Base-by-base conservation (phyloP, 2,329 filamentous ascomycete genomes). In the Aspergillus eucalypticola region DNA sequence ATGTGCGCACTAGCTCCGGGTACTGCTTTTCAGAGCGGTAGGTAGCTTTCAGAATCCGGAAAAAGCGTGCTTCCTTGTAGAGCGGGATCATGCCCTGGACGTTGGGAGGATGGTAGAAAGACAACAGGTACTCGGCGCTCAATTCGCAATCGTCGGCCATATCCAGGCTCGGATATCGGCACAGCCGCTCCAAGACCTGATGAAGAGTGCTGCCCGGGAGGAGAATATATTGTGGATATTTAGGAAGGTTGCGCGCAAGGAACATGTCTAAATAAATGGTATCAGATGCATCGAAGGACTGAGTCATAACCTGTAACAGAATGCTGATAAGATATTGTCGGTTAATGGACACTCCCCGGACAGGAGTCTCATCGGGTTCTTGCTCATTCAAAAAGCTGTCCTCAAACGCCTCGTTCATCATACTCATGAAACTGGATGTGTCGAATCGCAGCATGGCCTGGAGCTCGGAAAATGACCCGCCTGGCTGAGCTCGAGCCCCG, bases 261-360 rank as follows among this genome's bases (percentile, higher is more conserved):
- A 99, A 99, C 92, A 99, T 99, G 76, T 99, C 92, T 48, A 99
- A 84, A 75, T 96, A 99, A 58, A 99, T 91, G 11, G 90, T 93
- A 71, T 98, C 92, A 62, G 90, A 86, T 0, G 88, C 77, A 0
- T 87, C 85, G 75, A 96, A 98, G 50, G 84, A 81, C 0, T 86
- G 79, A 10, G 88, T 90, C 91, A 99, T 96, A 27, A 97, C 89
- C 73, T 96, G 92, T 10, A 96, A 83, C 60, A 99, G 79, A 59
- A 97, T 96, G 50, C 91, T 94, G 65, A 97, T 85, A 61, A 99
- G 87, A 69, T 96, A 96, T 75, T 99, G 95, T 35, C 95, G 87
- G 69, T 95, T 95, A 53, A 96, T 90, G 41, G 85, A 93, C 69
- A 86, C 79, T 17, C 86, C 68, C 49, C 72, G 62, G 15, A 71